A percentile compares a stretch with the other conserved stretches of the same genome.
Evolutionary conservation across 768 basidiomycete genomes (phyloP).

Genomic region (Hygrophorus russula): DNA sequence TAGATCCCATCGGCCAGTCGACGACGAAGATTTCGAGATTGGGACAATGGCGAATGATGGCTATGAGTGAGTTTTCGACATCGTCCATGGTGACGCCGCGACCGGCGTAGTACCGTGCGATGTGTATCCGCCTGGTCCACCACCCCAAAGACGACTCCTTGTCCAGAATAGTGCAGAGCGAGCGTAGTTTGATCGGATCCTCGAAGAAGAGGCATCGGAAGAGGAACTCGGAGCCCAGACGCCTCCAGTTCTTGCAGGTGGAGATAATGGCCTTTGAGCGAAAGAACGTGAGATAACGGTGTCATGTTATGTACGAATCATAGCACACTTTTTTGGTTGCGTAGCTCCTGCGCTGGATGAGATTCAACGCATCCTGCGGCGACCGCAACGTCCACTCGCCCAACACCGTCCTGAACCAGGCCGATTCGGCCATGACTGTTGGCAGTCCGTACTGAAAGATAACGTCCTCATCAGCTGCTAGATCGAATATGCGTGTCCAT

Average conservation of each 20-base stretch:
- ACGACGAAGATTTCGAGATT: slow-evolving; percentile 67
- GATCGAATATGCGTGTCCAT: slow-evolving; percentile 58
- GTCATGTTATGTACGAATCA: background rate
- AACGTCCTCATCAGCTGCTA: slow-evolving; percentile 61
- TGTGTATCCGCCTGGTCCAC: slow-evolving; percentile 66
- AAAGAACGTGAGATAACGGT: slow-evolving; percentile 1
- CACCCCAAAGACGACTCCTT: slow-evolving; percentile 42
- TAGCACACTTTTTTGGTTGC: slow-evolving; percentile 51
- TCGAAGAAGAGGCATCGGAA: slow-evolving; percentile 63
- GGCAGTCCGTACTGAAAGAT: slow-evolving; percentile 52
- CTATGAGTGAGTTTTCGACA: slow-evolving; percentile 41
- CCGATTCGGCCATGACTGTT: slow-evolving; percentile 48
- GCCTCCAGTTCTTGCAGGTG: slow-evolving; percentile 56
- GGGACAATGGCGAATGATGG: slow-evolving; percentile 53
- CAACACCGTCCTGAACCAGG: slow-evolving; percentile 46
- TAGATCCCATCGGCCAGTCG: slow-evolving; percentile 44
- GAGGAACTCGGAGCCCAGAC: slow-evolving; percentile 51
- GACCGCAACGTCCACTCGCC: slow-evolving; percentile 47
- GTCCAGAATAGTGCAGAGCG: slow-evolving; percentile 41
- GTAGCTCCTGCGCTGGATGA: slow-evolving; percentile 50
- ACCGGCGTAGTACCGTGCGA: slow-evolving; percentile 36
- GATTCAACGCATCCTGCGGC: slow-evolving; percentile 46
- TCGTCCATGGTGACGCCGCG: slow-evolving; percentile 32
- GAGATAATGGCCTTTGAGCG: slow-evolving; percentile 50
- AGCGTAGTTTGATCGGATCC: slow-evolving; percentile 41